phyloP scores from a whole-genome alignment of 1,139 yeast species.

The Candida sojae region DNA sequence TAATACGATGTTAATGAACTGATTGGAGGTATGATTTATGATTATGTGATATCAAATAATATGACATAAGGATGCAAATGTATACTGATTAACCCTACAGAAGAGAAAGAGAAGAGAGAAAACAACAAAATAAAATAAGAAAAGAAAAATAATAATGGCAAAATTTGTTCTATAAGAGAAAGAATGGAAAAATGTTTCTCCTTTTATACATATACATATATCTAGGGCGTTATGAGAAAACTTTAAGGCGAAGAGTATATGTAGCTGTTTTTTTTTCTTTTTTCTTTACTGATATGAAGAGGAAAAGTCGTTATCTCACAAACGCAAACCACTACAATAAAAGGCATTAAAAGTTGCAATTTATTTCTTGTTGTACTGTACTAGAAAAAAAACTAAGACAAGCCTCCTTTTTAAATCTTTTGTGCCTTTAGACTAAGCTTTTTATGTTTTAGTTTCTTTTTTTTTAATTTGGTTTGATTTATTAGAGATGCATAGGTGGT shows the following conservation, averaged over 20 bases:
- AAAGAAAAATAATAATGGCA: neutral
- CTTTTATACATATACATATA: neutral
- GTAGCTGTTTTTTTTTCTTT: no score
- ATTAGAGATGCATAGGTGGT: no score
- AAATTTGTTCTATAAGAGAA: neutral
- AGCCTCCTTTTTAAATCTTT: no score
- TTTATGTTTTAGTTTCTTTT: no score
- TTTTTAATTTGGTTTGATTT: no score
- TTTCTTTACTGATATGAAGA: neutral
- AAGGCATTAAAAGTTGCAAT: no score
- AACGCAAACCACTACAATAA: no score
- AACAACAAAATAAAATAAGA: conserved; percentile 1
- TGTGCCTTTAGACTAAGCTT: no score
- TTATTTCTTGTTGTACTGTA: no score
- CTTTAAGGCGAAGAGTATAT: neutral
- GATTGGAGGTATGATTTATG: conserved; percentile 16
- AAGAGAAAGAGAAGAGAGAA: neutral
- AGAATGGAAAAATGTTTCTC: neutral
- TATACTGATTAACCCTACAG: conserved; percentile 2
- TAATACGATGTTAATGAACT: conserved; percentile 12
- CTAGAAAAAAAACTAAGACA: no score
- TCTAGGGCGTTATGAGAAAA: neutral
- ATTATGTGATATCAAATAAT: conserved; percentile 15
- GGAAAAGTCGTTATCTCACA: neutral
- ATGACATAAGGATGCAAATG: conserved; percentile 11